A percentile compares a stretch with the other conserved stretches of the same genome.
These are phyloP conservation scores for Tetrahymena elliotti DNA, from an alignment of 73 alveolate species.

Conservation along the genomic window DNA sequence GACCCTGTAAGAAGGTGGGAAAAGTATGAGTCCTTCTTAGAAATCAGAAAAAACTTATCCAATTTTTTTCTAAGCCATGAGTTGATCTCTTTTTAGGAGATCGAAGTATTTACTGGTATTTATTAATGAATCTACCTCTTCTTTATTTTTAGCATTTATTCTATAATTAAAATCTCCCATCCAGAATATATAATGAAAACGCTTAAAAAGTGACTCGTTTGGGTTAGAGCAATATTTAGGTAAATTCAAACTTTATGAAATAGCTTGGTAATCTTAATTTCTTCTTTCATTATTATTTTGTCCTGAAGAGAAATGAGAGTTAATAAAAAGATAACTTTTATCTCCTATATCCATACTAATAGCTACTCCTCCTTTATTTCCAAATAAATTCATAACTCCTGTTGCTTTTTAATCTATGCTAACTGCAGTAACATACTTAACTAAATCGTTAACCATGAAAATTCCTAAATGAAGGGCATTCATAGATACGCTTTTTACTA, in stretches of 20 bases:
- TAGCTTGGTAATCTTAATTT: not conserved
- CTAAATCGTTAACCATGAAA: slow-evolving; percentile 49
- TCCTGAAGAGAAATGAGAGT: slow-evolving; percentile 89
- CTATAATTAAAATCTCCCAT: slow-evolving; percentile 92
- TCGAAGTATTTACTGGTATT: slow-evolving; percentile 23
- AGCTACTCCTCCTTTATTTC: slow-evolving; percentile 93
- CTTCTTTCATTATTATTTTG: slow-evolving; percentile 40
- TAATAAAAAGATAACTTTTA: slow-evolving; percentile 60
- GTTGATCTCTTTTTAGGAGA: slow-evolving; percentile 36
- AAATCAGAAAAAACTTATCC: slow-evolving; percentile 47
- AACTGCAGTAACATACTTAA: slow-evolving; percentile 51
- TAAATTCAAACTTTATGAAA: not conserved
- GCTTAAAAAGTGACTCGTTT: slow-evolving; percentile 14
- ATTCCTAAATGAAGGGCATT: slow-evolving; percentile 78
- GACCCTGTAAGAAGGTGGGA: slow-evolving; percentile 89
- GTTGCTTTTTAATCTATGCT: slow-evolving; percentile 63
- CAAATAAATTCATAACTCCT: slow-evolving; percentile 76
- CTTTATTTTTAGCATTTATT: slow-evolving; percentile 44
- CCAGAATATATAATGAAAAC: slow-evolving; percentile 77
- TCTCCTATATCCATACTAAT: slow-evolving; percentile 61
- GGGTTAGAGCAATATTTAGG: not conserved
- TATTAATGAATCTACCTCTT: slow-evolving; percentile 35
- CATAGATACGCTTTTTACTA: slow-evolving; percentile 59
- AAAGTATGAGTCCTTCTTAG: slow-evolving; percentile 80
- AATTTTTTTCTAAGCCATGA: slow-evolving; percentile 9